These are phyloP conservation scores for Cytospora piceicola DNA, from an alignment of 2,329 filamentous ascomycete genomes.

Conservation along the genomic window DNA sequence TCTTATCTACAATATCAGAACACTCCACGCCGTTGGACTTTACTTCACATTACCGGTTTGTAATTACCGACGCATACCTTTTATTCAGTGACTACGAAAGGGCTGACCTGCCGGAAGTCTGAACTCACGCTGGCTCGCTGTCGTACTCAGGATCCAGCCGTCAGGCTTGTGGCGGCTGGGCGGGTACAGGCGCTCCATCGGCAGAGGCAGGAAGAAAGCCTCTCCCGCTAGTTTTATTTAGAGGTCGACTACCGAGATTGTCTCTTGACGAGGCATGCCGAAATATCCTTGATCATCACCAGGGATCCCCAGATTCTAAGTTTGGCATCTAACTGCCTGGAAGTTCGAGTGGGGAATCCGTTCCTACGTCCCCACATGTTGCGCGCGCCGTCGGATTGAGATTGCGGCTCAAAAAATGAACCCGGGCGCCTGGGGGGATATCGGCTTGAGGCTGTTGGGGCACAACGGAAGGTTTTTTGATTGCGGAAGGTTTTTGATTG, in stretches of 20 bases:
- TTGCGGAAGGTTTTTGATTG: not conserved
- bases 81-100: too few relatives aligned
- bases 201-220: not conserved
- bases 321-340: slow-evolving; percentile 27
- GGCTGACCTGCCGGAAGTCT: not conserved
- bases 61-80: too few relatives aligned
- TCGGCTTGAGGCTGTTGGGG: not conserved
- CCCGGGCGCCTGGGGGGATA: not conserved
- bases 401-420: slow-evolving; percentile 20
- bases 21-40: too few relatives aligned
- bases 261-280: not conserved
- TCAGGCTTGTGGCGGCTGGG: not conserved
- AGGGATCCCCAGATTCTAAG: slow-evolving; percentile 19
- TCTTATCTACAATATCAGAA: too few relatives aligned
- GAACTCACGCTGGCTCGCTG: not conserved
- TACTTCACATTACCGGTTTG: too few relatives aligned
- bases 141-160: too few relatives aligned
- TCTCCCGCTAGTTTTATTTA: not conserved
- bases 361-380: not conserved
- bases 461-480: not conserved
- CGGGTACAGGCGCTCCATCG: not conserved
- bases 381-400: not conserved
- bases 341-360: slow-evolving; percentile 4
- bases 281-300: slow-evolving; percentile 2
- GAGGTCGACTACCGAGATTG: not conserved